A percentile compares a stretch with the other conserved stretches of the same genome.
These are phyloP conservation scores for Geotrichum siamense DNA, from an alignment of 1,139 yeast species.

Conservation along the genomic window DNA sequence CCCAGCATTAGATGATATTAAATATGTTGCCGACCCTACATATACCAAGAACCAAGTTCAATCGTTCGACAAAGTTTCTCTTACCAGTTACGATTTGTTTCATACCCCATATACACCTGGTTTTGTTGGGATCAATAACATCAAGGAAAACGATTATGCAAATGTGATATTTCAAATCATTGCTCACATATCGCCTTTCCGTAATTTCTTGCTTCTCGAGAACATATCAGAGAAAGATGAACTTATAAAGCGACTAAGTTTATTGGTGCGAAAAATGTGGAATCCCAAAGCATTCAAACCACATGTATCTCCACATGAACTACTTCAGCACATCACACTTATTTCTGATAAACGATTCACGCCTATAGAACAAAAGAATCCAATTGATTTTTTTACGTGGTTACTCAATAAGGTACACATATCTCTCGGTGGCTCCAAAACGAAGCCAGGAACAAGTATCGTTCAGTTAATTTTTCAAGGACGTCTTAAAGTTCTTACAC, in stretches of 20 bases:
- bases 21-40: conserved; percentile 46
- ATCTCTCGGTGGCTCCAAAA: conserved; percentile 34
- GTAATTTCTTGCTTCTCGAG: conserved; percentile 45
- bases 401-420: conserved; percentile 44
- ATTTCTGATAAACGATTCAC: conserved; percentile 42
- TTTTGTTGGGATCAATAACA: conserved; percentile 54
- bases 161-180: conserved; percentile 53
- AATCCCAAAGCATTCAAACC: conserved; percentile 49
- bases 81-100: conserved; percentile 37
- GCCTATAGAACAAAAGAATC: conserved; percentile 40
- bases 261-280: conserved; percentile 58
- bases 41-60: conserved; percentile 38
- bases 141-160: conserved; percentile 45
- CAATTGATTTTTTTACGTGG: conserved; percentile 55
- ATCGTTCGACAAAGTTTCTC: conserved; percentile 26
- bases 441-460: conserved; percentile 27
- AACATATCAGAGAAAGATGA: conserved; percentile 27
- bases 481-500: conserved; percentile 36
- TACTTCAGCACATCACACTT: conserved; percentile 44
- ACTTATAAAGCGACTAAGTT: conserved; percentile 34
- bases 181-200: conserved; percentile 46
- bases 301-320: conserved; percentile 63
- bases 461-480: conserved; percentile 47
- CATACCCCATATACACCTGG: conserved; percentile 52
- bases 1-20: conserved; percentile 45